These are phyloP conservation scores for Colletotrichum limetticola DNA, from an alignment of 2,329 filamentous ascomycete genomes.

Conservation along the genomic window DNA sequence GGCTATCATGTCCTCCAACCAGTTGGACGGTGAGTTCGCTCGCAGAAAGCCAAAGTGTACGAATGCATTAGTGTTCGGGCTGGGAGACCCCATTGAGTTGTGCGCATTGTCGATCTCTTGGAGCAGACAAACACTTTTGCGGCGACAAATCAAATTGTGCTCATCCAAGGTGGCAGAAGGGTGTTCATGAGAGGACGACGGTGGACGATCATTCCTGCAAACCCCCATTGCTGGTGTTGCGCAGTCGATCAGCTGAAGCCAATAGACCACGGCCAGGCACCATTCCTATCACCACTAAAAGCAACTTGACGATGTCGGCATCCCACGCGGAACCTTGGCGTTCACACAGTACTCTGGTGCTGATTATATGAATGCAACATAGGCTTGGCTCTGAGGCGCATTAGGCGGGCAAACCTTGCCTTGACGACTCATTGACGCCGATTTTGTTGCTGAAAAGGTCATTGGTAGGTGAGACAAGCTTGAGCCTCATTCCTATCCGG, in stretches of 20 bases:
- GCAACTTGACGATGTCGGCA: neutral
- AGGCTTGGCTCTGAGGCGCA: neutral
- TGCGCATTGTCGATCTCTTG: neutral
- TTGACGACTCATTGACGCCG: constrained; percentile 11
- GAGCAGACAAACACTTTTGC: neutral
- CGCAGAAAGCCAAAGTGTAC: neutral
- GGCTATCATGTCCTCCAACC: neutral
- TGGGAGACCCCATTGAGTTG: neutral
- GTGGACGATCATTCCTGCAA: neutral
- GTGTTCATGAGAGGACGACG: neutral
- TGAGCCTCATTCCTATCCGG: constrained; percentile 5
- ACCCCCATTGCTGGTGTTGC: neutral
- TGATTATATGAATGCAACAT: neutral
- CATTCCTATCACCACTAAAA: neutral
- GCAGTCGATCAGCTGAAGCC: neutral
- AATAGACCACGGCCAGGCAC: neutral
- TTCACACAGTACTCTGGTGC: neutral
- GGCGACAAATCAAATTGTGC: neutral
- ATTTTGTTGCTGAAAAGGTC: neutral
- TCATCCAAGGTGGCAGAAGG: neutral
- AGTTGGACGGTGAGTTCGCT: neutral
- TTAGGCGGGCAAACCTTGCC: constrained; percentile 6
- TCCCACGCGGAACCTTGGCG: neutral
- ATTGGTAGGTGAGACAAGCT: neutral
- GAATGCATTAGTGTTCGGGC: constrained; percentile 4